Conservation (phyloP, 2,329 filamentous ascomycete genomes). For the Pestalotiopsis sp. region DNA sequence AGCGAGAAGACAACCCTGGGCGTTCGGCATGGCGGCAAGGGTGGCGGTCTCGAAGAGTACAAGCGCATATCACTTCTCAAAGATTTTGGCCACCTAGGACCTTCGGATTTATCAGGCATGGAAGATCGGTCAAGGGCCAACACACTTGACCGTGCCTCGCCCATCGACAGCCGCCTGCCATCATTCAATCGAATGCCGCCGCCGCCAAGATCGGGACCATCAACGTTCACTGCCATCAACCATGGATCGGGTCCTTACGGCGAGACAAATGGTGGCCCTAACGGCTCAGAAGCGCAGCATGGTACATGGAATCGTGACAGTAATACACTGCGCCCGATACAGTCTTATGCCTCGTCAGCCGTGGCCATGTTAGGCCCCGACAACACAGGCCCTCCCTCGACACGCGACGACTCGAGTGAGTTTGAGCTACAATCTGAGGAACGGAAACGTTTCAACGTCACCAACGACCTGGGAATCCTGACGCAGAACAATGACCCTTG, state of each 20-base stretch:
- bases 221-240: slow-evolving; percentile 46
- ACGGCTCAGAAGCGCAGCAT: slow-evolving; percentile 1
- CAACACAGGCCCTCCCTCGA: slow-evolving; percentile 3
- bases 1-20: slow-evolving; percentile 36
- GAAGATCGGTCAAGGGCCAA: slow-evolving; percentile 33
- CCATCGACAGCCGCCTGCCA: slow-evolving; percentile 26
- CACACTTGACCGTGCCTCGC: slow-evolving; percentile 33
- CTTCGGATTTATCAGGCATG: slow-evolving; percentile 33
- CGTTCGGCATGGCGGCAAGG: slow-evolving; percentile 44
- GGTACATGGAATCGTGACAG: slow-evolving; percentile 10
- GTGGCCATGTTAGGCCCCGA: slow-evolving; percentile 7
- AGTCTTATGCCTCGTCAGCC: slow-evolving; percentile 8
- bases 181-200: slow-evolving; percentile 26
- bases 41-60: slow-evolving; percentile 61
- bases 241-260: slow-evolving; percentile 14
- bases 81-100: slow-evolving; percentile 45
- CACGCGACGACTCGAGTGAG: background rate
- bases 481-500: slow-evolving; percentile 18
- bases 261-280: slow-evolving; percentile 5
- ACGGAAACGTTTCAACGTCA: slow-evolving; percentile 14
- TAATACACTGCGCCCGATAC: background rate
- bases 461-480: slow-evolving; percentile 16
- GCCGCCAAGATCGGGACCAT: slow-evolving; percentile 31
- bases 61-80: slow-evolving; percentile 43
- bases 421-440: slow-evolving; percentile 8